Evolutionary conservation across 169 alveolate species (phyloP).

Genomic region (Besnoitia besnoiti): DNA sequence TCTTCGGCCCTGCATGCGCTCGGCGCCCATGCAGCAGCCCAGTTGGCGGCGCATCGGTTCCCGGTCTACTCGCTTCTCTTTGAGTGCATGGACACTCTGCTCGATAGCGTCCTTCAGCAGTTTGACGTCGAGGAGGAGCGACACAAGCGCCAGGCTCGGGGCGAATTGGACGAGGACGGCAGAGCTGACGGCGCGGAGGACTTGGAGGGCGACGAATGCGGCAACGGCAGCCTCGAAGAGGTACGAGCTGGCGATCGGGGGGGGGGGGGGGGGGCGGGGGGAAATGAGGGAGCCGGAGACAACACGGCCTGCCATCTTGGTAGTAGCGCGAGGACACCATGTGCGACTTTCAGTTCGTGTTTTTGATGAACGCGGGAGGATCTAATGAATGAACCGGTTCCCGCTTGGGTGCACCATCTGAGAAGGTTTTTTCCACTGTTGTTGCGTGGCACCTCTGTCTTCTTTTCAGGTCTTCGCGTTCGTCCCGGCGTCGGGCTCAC

Average conservation of each 20-base stretch:
- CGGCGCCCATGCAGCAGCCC: constrained; percentile 42
- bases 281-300: no score
- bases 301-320: no score
- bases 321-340: no score
- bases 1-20: constrained; percentile 14
- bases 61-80: constrained; percentile 54
- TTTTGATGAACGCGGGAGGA: no score
- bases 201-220: neutral
- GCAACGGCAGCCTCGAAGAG: neutral
- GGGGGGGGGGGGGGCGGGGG: no score
- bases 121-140: neutral
- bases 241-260: neutral
- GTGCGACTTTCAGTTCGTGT: no score
- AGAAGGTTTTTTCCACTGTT: neutral
- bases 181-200: neutral
- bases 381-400: no score
- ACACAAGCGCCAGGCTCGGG: neutral
- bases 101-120: neutral
- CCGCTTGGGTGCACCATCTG: no score
- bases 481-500: neutral
- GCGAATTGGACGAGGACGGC: neutral
- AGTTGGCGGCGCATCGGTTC: constrained; percentile 31
- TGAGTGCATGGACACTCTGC: constrained; percentile 51
- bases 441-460: neutral
- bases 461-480: constrained; percentile 6